Evolutionary conservation across 192 early-diverging fungal species (phyloP).

Genomic region (Entomortierella parvispora): DNA sequence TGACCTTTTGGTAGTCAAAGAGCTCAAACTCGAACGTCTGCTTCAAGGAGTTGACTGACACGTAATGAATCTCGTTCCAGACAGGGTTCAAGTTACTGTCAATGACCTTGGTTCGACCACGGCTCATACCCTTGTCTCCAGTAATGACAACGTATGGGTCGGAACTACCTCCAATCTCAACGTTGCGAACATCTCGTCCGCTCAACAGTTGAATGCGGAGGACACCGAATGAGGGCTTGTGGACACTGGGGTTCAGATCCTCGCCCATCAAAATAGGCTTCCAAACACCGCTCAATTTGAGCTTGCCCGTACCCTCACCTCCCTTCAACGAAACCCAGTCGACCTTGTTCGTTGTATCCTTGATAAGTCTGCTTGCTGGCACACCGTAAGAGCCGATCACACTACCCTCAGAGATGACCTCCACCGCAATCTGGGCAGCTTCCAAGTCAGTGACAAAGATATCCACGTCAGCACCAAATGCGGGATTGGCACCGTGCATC

Average conservation of each 20-base stretch:
- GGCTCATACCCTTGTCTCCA: constrained; percentile 54
- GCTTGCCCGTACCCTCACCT: constrained; percentile 47
- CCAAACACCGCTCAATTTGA: constrained; percentile 65
- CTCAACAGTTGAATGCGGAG: constrained; percentile 79
- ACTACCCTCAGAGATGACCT: constrained; percentile 63
- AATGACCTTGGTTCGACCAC: constrained; percentile 83
- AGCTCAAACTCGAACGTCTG: constrained; percentile 82
- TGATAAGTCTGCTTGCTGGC: constrained; percentile 22
- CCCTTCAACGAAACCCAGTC: constrained; percentile 56
- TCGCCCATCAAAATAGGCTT: constrained; percentile 83
- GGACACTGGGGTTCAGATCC: constrained; percentile 59
- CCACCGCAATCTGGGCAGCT: constrained; percentile 65
- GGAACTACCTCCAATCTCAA: constrained; percentile 86
- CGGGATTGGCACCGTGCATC: constrained; percentile 81
- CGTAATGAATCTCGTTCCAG: constrained; percentile 92
- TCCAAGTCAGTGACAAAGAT: constrained; percentile 79
- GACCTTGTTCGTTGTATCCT: constrained; percentile 52
- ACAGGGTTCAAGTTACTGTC: constrained; percentile 86
- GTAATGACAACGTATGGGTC: constrained; percentile 90
- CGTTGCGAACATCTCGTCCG: constrained; percentile 84
- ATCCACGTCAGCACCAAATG: constrained; percentile 79
- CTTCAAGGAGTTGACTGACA: constrained; percentile 79
- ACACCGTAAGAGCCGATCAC: constrained; percentile 42
- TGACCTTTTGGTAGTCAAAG: constrained; percentile 89
- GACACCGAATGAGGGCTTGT: constrained; percentile 77